phyloP scores from a whole-genome alignment of 768 basidiomycete genomes.

The Suillus occidentalis region DNA sequence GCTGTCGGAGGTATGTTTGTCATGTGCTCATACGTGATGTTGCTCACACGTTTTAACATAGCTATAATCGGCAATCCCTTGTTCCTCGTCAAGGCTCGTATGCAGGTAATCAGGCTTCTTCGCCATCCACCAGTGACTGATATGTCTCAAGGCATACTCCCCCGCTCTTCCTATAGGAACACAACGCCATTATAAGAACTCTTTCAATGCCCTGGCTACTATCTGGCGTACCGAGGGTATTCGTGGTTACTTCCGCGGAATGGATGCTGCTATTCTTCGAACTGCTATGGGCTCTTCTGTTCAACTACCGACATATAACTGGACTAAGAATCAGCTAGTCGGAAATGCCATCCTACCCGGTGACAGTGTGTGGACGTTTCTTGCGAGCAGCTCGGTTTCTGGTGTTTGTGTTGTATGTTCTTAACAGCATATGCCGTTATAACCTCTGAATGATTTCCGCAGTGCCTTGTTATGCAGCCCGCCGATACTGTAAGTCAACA shows the following conservation, averaged over 20 bases:
- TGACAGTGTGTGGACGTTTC: conserved; percentile 83
- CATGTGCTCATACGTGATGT: background rate
- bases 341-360: conserved; percentile 65
- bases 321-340: conserved; percentile 82
- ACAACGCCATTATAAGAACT: conserved; percentile 88
- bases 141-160: conserved; percentile 76
- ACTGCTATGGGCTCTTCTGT: conserved; percentile 96
- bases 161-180: conserved; percentile 92
- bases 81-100: conserved; percentile 95
- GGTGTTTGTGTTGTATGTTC: conserved; percentile 85
- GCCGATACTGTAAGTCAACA: conserved; percentile 73
- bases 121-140: background rate
- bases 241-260: conserved; percentile 83
- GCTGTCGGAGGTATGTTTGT: conserved; percentile 75
- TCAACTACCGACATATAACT: conserved; percentile 94
- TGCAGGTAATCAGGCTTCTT: conserved; percentile 62
- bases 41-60: conserved; percentile 22
- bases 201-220: conserved; percentile 75
- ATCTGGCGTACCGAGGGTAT: conserved; percentile 79
- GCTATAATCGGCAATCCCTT: conserved; percentile 84
- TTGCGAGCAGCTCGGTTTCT: conserved; percentile 85
- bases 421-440: background rate
- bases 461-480: conserved; percentile 94
- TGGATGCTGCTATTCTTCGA: conserved; percentile 90
- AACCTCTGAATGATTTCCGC: background rate